Evolutionary conservation across 768 basidiomycete genomes (phyloP), one percentile per base, ranked within the genome.

Genomic region (Mycena floridula): DNA sequence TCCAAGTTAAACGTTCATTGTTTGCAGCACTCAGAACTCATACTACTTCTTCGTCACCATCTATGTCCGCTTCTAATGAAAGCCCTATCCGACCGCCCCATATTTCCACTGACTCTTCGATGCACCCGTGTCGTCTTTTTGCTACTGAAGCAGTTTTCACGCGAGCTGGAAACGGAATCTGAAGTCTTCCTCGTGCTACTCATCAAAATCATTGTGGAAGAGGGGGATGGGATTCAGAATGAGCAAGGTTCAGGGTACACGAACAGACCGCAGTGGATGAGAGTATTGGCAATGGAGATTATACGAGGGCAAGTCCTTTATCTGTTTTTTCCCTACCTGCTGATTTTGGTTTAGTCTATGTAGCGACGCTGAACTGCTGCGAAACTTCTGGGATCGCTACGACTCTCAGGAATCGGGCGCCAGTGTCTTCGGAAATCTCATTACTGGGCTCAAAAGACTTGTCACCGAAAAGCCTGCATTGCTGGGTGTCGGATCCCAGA

Each of bases 121-220:
- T 88, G 91, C 48, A 94, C 87, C 2, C 86, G 95, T 2, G 90
- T 98, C 23, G 85, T 97, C 27, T 98, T 94, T 65, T 73, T 97
- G 30, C 76, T 98, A 6, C 74, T 97, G 45, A 94, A 95, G 52
- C 89, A 93, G 42, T 97, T 96, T 63, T 84, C 85, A 2, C 65
- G 71, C 27, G 85, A 95, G 53, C 72, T 99, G 37, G 70, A 73
- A 43, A 83, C 82, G 0, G 92, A 97, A 61, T 74, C 88, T 0
- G 92, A 96, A 58, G 85, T 89, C 0, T 95, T 97, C 65, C 68
- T 93, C 9, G 79, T 77, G 65, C 66, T 86, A 24, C 68, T 88
- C 18, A 84, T 88, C 50, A 72, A 70, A 47, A 77, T 82, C 45
- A 69, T 83, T 37, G 68, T 74, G 25, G 77, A 83, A 11, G 82